Evolutionary conservation across 2,329 filamentous ascomycete genomes (phyloP).

Genomic region (Pseudovirgaria hyperparasitica): DNA sequence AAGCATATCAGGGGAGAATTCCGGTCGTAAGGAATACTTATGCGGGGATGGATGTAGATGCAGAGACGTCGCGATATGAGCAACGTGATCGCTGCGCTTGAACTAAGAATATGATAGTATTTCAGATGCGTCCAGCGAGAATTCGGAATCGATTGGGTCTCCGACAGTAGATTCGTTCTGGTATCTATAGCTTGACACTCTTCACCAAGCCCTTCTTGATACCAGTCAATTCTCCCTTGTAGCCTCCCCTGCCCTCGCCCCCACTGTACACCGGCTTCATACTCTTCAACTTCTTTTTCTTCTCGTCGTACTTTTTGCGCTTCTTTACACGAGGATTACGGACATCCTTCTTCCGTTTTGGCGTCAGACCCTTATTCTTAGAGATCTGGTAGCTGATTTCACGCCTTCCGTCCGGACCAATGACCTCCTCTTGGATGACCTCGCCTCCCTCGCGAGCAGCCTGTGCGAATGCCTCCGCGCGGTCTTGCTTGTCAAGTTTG

Average conservation of each 20-base stretch:
- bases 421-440: constrained; percentile 52
- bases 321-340: constrained; percentile 96
- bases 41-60: too few relatives aligned
- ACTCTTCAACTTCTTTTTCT: constrained; percentile 91
- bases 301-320: constrained; percentile 88
- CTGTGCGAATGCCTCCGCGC: constrained; percentile 41
- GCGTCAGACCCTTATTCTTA: constrained; percentile 93
- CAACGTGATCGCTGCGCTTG: too few relatives aligned
- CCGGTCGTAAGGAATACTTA: too few relatives aligned
- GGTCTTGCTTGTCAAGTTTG: constrained; percentile 65
- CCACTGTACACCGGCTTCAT: constrained; percentile 80
- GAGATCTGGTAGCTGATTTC: constrained; percentile 88
- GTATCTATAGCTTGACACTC: constrained; percentile 71
- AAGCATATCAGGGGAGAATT: too few relatives aligned
- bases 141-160: too few relatives aligned
- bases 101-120: too few relatives aligned
- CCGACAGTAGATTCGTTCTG: neutral
- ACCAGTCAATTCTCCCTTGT: constrained; percentile 84
- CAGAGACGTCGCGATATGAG: too few relatives aligned
- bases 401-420: constrained; percentile 77
- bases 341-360: constrained; percentile 84
- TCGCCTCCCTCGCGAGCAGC: constrained; percentile 45
- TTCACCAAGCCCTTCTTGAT: constrained; percentile 90
- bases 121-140: too few relatives aligned
- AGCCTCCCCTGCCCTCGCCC: constrained; percentile 71